Percentiles rank a stretch among this genome's conserved stretches.
These are phyloP conservation scores for Ophiobolus disseminans DNA, from an alignment of 2,329 filamentous ascomycete genomes.

Conservation along the genomic window DNA sequence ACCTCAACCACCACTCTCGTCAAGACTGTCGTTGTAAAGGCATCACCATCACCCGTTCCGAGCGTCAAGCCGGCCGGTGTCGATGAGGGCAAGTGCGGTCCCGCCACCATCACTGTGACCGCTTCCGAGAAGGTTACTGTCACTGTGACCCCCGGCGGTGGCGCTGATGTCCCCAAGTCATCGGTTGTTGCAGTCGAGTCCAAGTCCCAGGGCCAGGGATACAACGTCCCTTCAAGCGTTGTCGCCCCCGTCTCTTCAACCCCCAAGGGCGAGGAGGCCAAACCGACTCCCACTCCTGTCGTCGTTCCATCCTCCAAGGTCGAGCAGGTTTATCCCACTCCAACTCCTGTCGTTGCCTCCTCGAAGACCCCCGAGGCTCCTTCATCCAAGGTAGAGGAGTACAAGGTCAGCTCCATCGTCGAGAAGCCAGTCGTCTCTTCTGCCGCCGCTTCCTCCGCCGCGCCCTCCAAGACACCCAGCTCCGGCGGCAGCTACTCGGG, in stretches of 20 bases:
- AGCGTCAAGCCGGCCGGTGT: slow-evolving; percentile 13
- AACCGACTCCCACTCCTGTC: slow-evolving; percentile 8
- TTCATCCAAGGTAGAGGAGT: slow-evolving; percentile 21
- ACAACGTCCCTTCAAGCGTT: slow-evolving; percentile 18
- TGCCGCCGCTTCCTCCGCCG: slow-evolving; percentile 13
- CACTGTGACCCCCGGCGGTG: slow-evolving; percentile 45
- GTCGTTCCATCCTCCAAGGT: slow-evolving; percentile 11
- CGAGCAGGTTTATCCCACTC: neutral
- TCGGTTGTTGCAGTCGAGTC: slow-evolving; percentile 17
- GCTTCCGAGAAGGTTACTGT: slow-evolving; percentile 52
- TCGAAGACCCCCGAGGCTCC: slow-evolving; percentile 8
- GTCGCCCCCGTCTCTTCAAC: slow-evolving; percentile 19
- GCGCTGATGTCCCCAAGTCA: slow-evolving; percentile 21
- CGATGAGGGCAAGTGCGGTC: slow-evolving; percentile 35
- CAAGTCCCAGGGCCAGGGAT: slow-evolving; percentile 15
- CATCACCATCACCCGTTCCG: slow-evolving; percentile 26
- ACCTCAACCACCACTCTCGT: slow-evolving; percentile 39
- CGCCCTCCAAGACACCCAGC: slow-evolving; percentile 22
- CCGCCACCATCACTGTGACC: slow-evolving; percentile 47
- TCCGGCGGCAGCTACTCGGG: slow-evolving; percentile 39
- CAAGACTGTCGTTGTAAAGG: slow-evolving; percentile 28
- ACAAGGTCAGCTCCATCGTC: slow-evolving; percentile 15
- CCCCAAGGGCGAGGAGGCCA: slow-evolving; percentile 4
- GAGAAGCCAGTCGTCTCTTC: slow-evolving; percentile 16
- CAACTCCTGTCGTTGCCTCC: slow-evolving; percentile 1